Evolutionary conservation across 129 eudicot genomes (phyloP).

Genomic region (Ambrosia trifida): DNA sequence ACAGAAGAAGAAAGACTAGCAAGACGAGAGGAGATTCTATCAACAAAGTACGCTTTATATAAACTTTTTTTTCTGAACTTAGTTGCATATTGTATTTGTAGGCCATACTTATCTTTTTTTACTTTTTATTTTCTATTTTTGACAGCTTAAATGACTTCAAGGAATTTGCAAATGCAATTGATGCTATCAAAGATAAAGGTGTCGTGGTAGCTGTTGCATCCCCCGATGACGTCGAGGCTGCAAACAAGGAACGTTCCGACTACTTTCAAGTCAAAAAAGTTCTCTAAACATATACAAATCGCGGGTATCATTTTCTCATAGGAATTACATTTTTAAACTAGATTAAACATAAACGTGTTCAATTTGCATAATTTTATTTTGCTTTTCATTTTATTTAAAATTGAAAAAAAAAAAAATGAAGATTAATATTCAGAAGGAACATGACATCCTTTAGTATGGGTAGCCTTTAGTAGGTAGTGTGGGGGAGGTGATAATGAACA

Average conservation of each 20-base stretch:
- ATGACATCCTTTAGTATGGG: slow-evolving; percentile 14
- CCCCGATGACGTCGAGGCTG: slow-evolving; percentile 90
- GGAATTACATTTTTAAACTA: slow-evolving; percentile 7
- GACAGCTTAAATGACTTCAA: slow-evolving; percentile 77
- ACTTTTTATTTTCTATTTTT: not conserved
- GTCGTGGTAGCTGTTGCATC: slow-evolving; percentile 96
- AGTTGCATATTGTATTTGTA: slow-evolving; percentile 7
- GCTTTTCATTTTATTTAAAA: not conserved
- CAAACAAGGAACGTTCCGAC: slow-evolving; percentile 63
- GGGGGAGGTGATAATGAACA: slow-evolving; percentile 37
- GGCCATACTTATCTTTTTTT: not conserved
- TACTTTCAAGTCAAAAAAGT: slow-evolving; percentile 84
- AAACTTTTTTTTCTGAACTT: not conserved
- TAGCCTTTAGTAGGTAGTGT: slow-evolving; percentile 25
- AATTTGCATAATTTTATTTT: not conserved
- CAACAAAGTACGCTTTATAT: slow-evolving; percentile 64
- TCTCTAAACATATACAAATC: slow-evolving; percentile 35
- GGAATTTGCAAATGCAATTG: slow-evolving; percentile 78
- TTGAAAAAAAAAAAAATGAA: not conserved
- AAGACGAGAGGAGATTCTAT: slow-evolving; percentile 91
- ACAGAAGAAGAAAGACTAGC: slow-evolving; percentile 87
- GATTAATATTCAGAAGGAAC: slow-evolving; percentile 8
- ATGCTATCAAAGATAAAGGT: slow-evolving; percentile 79
- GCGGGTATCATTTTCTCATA: slow-evolving; percentile 12
- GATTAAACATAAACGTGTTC: not conserved